phyloP scores from a whole-genome alignment of 1,139 yeast species.

The Geotrichum histeridarum region DNA sequence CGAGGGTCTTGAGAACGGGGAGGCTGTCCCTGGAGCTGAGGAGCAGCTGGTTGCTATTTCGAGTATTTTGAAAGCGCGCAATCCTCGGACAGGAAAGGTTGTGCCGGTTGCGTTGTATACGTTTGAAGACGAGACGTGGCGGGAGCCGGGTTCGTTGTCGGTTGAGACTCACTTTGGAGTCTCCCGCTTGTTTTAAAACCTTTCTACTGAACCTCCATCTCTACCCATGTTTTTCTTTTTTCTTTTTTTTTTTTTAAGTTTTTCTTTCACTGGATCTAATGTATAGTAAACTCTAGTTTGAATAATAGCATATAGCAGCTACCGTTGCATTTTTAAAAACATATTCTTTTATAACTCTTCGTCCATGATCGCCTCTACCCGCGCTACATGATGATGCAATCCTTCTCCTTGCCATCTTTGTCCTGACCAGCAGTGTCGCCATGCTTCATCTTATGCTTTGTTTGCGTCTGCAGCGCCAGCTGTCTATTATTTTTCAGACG shows the following conservation, averaged over 20 bases:
- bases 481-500: slow-evolving; percentile 29
- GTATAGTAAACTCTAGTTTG: too few relatives aligned
- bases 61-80: slow-evolving; percentile 32
- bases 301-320: too few relatives aligned
- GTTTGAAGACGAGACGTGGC: slow-evolving; percentile 29
- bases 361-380: slow-evolving; percentile 1
- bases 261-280: neutral
- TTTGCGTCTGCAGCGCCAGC: slow-evolving; percentile 18
- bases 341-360: neutral
- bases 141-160: slow-evolving; percentile 27
- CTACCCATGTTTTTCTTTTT: neutral
- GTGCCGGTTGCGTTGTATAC: slow-evolving; percentile 22
- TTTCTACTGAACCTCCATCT: neutral
- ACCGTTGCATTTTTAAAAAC: too few relatives aligned
- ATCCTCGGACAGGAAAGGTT: slow-evolving; percentile 19
- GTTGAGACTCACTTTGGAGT: slow-evolving; percentile 31
- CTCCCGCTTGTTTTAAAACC: neutral
- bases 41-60: slow-evolving; percentile 52
- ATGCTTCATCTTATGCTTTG: slow-evolving; percentile 17
- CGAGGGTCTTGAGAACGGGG: slow-evolving; percentile 49
- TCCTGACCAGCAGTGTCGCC: slow-evolving; percentile 10
- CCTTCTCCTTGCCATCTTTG: slow-evolving; percentile 32
- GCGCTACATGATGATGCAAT: slow-evolving; percentile 41
- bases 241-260: neutral
- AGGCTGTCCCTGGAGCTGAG: slow-evolving; percentile 51